Percentiles rank a stretch among this genome's conserved stretches.
These are phyloP conservation scores for Cryomyces antarcticus DNA, from an alignment of 495 filamentous ascomycete genomes.

Conservation along the genomic window DNA sequence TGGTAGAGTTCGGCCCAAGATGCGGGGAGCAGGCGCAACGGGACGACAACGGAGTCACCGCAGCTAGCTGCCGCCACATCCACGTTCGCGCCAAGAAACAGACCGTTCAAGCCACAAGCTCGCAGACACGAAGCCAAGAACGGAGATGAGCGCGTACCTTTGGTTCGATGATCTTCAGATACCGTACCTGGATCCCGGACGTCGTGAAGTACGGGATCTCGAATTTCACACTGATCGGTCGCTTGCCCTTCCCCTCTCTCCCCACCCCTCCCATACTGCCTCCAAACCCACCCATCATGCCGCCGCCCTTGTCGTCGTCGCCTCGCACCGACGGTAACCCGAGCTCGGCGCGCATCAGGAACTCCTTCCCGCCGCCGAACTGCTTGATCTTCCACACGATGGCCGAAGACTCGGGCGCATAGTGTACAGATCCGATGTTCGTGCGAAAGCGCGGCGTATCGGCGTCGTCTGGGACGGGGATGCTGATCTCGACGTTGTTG, in stretches of 20 bases:
- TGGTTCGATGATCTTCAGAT: slow-evolving; percentile 97
- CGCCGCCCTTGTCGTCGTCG: slow-evolving; percentile 86
- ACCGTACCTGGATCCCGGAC: slow-evolving; percentile 92
- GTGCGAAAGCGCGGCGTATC: slow-evolving; percentile 93
- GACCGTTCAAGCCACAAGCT: neutral
- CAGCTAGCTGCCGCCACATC: too few relatives aligned
- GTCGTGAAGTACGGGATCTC: slow-evolving; percentile 99
- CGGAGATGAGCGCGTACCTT: slow-evolving; percentile 42
- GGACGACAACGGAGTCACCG: too few relatives aligned
- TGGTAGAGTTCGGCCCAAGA: neutral
- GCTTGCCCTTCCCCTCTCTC: slow-evolving; percentile 62
- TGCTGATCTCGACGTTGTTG: slow-evolving; percentile 96
- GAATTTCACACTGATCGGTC: slow-evolving; percentile 96
- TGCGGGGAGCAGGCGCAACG: too few relatives aligned
- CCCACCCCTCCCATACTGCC: slow-evolving; percentile 69
- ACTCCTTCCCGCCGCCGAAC: slow-evolving; percentile 94
- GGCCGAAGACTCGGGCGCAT: slow-evolving; percentile 89
- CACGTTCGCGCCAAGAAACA: neutral
- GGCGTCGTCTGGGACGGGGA: slow-evolving; percentile 94
- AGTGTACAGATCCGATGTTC: slow-evolving; percentile 95
- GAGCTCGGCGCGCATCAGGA: slow-evolving; percentile 97
- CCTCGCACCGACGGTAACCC: slow-evolving; percentile 87
- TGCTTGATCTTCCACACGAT: slow-evolving; percentile 99
- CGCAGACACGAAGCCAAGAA: neutral
- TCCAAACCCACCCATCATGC: slow-evolving; percentile 90